Percentiles rank a stretch among this genome's conserved stretches.
Evolutionary conservation across 2,329 filamentous ascomycete species (phyloP).

Genomic region (Proliferodiscus dingleyae): DNA sequence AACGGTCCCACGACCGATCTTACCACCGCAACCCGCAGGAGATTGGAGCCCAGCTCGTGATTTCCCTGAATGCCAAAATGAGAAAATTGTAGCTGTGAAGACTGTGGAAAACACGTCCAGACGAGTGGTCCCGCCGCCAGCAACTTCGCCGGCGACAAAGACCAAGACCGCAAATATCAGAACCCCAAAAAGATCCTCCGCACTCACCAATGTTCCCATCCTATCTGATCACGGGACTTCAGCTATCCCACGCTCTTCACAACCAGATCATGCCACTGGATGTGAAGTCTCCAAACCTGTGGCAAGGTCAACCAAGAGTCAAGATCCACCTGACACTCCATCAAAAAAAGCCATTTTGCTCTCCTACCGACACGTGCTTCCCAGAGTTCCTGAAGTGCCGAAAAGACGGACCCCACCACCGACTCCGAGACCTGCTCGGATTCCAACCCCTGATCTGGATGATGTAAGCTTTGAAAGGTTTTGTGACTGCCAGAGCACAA

Average conservation of each 20-base stretch:
- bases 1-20: neutral
- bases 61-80: too few relatives aligned
- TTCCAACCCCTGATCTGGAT: slow-evolving; percentile 10
- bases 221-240: too few relatives aligned
- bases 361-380: neutral
- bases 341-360: neutral
- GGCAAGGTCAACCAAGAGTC: neutral
- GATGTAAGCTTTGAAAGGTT: slow-evolving; percentile 4
- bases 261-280: neutral
- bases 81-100: too few relatives aligned
- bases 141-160: too few relatives aligned
- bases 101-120: too few relatives aligned
- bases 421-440: slow-evolving; percentile 5
- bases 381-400: slow-evolving; percentile 2
- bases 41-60: too few relatives aligned
- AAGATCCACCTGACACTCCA: slow-evolving; percentile 1
- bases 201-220: too few relatives aligned
- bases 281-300: neutral
- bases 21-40: neutral
- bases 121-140: too few relatives aligned
- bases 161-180: too few relatives aligned
- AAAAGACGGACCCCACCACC: slow-evolving; percentile 6
- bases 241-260: too few relatives aligned
- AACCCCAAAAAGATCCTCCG: too few relatives aligned
- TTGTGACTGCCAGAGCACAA: slow-evolving; percentile 5